Evolutionary conservation across 305 asterid species (phyloP).

Genomic region (Plantago coronopus): DNA sequence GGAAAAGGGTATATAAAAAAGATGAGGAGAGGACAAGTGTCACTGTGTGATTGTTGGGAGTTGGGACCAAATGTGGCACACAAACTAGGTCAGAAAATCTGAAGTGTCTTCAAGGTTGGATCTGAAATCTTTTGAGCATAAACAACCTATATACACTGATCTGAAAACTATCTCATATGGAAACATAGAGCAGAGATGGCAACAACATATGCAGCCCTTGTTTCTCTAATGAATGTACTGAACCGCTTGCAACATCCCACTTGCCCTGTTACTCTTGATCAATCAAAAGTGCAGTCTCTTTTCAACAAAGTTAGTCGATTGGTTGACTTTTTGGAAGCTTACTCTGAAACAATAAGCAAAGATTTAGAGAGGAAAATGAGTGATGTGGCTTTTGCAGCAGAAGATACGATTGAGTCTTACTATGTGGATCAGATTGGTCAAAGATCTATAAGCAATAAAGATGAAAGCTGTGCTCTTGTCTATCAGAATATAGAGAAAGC

Average conservation of each 20-base stretch:
- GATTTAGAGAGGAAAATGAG: not conserved
- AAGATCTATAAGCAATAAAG: not conserved
- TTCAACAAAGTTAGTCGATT: not conserved
- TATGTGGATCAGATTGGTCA: not conserved
- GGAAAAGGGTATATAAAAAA: too few species aligned
- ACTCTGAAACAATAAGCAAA: not conserved
- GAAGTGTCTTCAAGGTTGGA: too few species aligned
- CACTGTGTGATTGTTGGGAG: too few species aligned
- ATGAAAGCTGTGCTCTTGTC: not conserved
- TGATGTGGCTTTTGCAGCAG: not conserved
- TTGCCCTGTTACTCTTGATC: constrained; percentile 1
- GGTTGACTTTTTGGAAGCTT: not conserved
- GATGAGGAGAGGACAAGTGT: too few species aligned
- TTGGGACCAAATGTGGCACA: too few species aligned
- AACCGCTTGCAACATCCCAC: constrained; percentile 2
- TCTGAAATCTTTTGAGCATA: too few species aligned
- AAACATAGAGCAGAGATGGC: not conserved
- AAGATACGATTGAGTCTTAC: constrained; percentile 1
- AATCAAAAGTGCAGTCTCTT: not conserved
- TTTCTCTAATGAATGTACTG: not conserved
- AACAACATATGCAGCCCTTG: constrained; percentile 6
- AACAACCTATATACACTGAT: too few species aligned
- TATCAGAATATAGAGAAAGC: not conserved
- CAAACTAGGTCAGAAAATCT: not conserved
- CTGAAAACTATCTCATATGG: too few species aligned